These are phyloP conservation scores for Venturia nashicola DNA, from an alignment of 2,329 filamentous ascomycete genomes.

Conservation along the genomic window DNA sequence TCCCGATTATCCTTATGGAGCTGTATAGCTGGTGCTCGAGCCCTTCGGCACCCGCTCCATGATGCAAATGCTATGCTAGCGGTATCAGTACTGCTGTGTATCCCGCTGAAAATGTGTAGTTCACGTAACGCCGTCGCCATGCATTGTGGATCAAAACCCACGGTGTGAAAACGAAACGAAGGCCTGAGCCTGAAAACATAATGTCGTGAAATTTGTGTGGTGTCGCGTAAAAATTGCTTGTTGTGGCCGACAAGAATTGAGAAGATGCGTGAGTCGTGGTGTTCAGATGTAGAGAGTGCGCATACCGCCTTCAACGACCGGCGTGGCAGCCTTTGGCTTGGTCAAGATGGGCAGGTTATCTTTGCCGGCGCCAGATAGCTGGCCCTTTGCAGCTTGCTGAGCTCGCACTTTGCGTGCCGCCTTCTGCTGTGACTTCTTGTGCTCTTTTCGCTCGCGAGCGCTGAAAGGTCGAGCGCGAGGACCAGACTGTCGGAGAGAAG, in stretches of 20 bases:
- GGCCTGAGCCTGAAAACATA: background rate
- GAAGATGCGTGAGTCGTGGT: background rate
- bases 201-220: background rate
- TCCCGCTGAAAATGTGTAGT: background rate
- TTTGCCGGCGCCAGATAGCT: background rate
- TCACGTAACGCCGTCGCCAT: constrained; percentile 42
- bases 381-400: constrained; percentile 14
- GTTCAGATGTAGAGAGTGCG: constrained; percentile 8
- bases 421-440: constrained; percentile 30
- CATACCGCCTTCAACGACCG: constrained; percentile 6
- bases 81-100: background rate
- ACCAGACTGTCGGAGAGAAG: constrained; percentile 21
- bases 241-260: background rate
- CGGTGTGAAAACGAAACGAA: background rate
- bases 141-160: background rate
- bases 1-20: background rate
- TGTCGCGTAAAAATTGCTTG: background rate
- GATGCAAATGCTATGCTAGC: background rate
- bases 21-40: constrained; percentile 2
- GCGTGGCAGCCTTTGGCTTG: constrained; percentile 4
- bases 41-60: constrained; percentile 2
- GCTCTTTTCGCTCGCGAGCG: constrained; percentile 26
- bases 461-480: constrained; percentile 19
- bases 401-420: constrained; percentile 27
- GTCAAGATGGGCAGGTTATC: constrained; percentile 7